Percentiles rank a stretch among this genome's conserved stretches.
phyloP scores from a whole-genome alignment of 2,329 filamentous ascomycete species.

The Canariomyces notabilis region DNA sequence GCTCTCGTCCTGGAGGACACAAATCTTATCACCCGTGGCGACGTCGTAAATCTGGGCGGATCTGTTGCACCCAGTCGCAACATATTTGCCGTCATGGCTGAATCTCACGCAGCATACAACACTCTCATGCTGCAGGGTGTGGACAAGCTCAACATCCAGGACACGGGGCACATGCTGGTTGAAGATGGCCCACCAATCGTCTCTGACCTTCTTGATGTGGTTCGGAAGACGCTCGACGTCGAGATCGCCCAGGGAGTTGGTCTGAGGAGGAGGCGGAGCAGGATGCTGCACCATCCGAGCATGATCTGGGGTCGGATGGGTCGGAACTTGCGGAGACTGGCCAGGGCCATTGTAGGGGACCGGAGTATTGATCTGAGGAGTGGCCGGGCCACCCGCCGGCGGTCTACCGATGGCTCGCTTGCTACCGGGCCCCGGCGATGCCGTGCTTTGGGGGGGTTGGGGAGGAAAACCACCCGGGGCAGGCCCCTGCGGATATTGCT shows the following conservation, averaged over 20 bases:
- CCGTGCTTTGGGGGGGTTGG: constrained; percentile 77
- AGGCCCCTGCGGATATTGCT: constrained; percentile 56
- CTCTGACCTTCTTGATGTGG: constrained; percentile 80
- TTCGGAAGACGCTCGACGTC: constrained; percentile 80
- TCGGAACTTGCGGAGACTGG: constrained; percentile 74
- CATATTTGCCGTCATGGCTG: constrained; percentile 89
- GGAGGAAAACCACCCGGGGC: constrained; percentile 68
- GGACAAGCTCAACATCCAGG: constrained; percentile 88
- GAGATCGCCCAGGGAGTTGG: constrained; percentile 72
- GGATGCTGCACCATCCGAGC: constrained; percentile 40
- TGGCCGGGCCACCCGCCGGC: constrained; percentile 66
- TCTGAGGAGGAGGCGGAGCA: constrained; percentile 42
- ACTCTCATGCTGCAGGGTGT: constrained; percentile 88
- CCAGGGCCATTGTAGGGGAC: constrained; percentile 79
- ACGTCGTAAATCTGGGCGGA: constrained; percentile 99
- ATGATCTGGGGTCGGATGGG: constrained; percentile 74
- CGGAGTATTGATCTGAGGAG: constrained; percentile 85
- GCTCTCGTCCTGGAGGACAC: constrained; percentile 81
- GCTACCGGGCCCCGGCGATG: constrained; percentile 80
- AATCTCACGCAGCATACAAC: constrained; percentile 98
- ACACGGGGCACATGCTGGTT: constrained; percentile 86
- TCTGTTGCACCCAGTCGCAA: constrained; percentile 94
- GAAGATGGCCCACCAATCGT: constrained; percentile 96
- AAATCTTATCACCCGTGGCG: constrained; percentile 77
- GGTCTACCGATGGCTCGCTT: constrained; percentile 63